phyloP scores from a whole-genome alignment of 805 yeast genomes.

The Candida arabinofermentans region DNA sequence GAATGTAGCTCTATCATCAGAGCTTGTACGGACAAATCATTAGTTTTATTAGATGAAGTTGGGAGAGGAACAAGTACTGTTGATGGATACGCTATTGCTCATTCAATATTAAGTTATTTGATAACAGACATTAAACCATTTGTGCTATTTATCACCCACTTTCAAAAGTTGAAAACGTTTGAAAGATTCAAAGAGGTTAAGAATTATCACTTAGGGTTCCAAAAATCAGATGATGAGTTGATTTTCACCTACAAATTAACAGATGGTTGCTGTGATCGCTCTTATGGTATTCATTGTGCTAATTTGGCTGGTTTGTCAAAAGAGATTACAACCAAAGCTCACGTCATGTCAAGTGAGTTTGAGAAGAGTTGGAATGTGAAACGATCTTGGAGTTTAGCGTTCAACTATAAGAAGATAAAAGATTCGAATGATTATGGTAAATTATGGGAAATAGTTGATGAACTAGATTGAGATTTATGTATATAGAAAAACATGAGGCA shows the following conservation, averaged over 20 bases:
- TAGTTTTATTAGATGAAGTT: constrained; percentile 68
- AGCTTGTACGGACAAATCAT: constrained; percentile 46
- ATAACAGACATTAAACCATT: constrained; percentile 44
- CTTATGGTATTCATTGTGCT: constrained; percentile 87
- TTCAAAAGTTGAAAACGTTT: constrained; percentile 58
- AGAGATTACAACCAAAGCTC: constrained; percentile 43
- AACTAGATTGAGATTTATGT: constrained; percentile 8
- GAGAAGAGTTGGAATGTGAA: constrained; percentile 19
- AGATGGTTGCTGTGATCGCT: constrained; percentile 51
- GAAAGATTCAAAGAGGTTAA: constrained; percentile 40
- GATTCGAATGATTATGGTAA: constrained; percentile 4
- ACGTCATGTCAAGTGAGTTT: constrained; percentile 27
- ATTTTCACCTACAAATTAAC: constrained; percentile 50
- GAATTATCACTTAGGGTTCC: constrained; percentile 70
- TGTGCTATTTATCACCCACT: constrained; percentile 81
- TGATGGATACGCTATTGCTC: constrained; percentile 83
- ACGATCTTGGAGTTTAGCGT: constrained; percentile 10
- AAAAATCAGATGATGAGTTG: constrained; percentile 34
- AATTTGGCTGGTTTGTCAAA: constrained; percentile 60
- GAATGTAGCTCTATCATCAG: constrained; percentile 60
- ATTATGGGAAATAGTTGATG: constrained; percentile 20
- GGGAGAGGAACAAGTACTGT: constrained; percentile 67
- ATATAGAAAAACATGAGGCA: neutral
- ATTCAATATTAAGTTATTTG: constrained; percentile 62
- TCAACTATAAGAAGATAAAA: constrained; percentile 1